These are phyloP conservation scores for Echium plantagineum DNA, from an alignment of 257 asterid species.

Conservation along the genomic window DNA sequence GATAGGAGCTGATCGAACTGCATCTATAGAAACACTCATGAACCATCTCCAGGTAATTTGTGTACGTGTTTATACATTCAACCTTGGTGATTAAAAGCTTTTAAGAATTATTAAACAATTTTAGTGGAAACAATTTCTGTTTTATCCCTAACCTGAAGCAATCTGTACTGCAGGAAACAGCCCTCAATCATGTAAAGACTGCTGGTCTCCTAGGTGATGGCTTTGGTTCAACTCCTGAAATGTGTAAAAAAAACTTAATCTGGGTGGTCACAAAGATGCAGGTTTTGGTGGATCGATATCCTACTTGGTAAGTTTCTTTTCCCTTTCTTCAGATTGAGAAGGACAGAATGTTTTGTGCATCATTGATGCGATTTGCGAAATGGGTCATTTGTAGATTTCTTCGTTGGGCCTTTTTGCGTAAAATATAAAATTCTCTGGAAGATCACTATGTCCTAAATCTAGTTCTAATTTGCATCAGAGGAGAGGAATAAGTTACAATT, in stretches of 20 bases:
- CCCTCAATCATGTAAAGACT: slow-evolving; percentile 78
- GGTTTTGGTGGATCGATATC: slow-evolving; percentile 83
- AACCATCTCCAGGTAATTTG: slow-evolving; percentile 77
- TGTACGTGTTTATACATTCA: neutral
- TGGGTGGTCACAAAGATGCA: slow-evolving; percentile 98
- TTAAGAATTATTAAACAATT: neutral
- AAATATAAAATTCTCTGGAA: too few relatives aligned
- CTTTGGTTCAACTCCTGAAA: slow-evolving; percentile 96
- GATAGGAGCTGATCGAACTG: slow-evolving; percentile 95
- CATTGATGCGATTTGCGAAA: too few relatives aligned
- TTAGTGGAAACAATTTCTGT: neutral
- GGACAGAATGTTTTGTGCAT: neutral
- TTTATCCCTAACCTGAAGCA: slow-evolving; percentile 6
- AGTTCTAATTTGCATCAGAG: too few relatives aligned
- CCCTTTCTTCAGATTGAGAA: neutral
- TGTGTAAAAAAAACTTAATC: slow-evolving; percentile 75
- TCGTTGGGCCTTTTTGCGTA: neutral
- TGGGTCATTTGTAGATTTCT: neutral
- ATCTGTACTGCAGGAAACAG: slow-evolving; percentile 69
- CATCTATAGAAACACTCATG: slow-evolving; percentile 88
- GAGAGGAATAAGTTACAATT: neutral
- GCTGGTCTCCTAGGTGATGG: slow-evolving; percentile 90
- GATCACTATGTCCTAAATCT: too few relatives aligned
- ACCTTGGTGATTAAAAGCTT: neutral
- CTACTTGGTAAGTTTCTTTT: slow-evolving; percentile 62